These are phyloP conservation scores for Crotalaria pallida DNA, from an alignment of 306 rosid species.

Conservation along the genomic window DNA sequence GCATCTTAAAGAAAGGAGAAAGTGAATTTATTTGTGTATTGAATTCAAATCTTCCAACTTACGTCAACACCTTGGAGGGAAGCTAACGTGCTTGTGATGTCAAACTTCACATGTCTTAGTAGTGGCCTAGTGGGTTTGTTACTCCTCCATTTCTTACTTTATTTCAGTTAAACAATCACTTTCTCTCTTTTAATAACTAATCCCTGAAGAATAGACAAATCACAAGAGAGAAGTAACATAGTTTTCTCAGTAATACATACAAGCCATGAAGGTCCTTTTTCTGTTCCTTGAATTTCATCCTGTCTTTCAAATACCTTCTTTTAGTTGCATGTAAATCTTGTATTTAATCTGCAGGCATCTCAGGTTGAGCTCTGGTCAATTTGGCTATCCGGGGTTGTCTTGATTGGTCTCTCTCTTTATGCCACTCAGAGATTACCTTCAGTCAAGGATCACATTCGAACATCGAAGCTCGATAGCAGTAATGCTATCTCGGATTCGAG, in stretches of 20 bases:
- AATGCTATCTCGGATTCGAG: slow-evolving; percentile 11
- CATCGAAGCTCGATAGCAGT: slow-evolving; percentile 11
- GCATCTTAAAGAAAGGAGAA: not conserved
- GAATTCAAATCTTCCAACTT: slow-evolving; percentile 10
- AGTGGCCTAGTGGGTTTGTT: slow-evolving; percentile 55
- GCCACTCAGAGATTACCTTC: slow-evolving; percentile 62
- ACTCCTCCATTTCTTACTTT: slow-evolving; percentile 36
- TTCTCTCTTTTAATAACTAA: slow-evolving; percentile 9
- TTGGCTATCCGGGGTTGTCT: slow-evolving; percentile 72
- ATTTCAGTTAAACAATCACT: slow-evolving; percentile 65
- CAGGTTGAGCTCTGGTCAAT: slow-evolving; percentile 57
- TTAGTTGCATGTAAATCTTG: not conserved
- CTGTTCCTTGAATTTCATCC: slow-evolving; percentile 7
- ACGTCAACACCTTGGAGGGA: not conserved
- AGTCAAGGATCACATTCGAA: slow-evolving; percentile 31
- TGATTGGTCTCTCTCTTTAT: slow-evolving; percentile 64
- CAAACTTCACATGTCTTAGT: slow-evolving; percentile 57
- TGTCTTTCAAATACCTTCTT: not conserved
- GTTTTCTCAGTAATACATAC: slow-evolving; percentile 22
- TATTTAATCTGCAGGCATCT: slow-evolving; percentile 40
- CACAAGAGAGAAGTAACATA: slow-evolving; percentile 5
- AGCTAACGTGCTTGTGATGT: slow-evolving; percentile 38
- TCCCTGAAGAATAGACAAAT: slow-evolving; percentile 16
- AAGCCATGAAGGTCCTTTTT: slow-evolving; percentile 59
- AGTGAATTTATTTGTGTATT: not conserved